Conservation (phyloP, 2,329 filamentous ascomycete genomes). For the Fusarium coffeatum region DNA sequence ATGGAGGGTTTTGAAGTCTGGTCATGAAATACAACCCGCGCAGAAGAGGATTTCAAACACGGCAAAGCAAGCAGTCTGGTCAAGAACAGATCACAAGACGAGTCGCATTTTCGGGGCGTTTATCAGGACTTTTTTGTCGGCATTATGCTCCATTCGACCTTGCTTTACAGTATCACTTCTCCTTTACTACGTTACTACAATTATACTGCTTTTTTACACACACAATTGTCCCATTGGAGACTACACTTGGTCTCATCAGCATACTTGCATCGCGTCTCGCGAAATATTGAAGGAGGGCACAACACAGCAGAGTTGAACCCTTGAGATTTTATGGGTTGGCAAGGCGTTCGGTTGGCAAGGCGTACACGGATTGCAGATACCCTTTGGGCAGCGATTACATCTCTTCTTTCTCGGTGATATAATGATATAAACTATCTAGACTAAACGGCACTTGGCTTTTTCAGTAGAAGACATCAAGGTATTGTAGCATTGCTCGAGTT, state of each 20-base stretch:
- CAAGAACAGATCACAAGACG: constrained; percentile 27
- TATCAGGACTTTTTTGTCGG: constrained; percentile 31
- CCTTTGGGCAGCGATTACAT: constrained; percentile 4
- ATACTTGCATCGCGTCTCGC: constrained; percentile 12
- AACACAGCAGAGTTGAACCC: neutral
- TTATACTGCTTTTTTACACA: constrained; percentile 37
- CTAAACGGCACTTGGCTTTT: neutral
- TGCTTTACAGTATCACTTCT: constrained; percentile 40
- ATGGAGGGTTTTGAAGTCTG: constrained; percentile 9
- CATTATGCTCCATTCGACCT: constrained; percentile 37
- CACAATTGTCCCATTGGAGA: constrained; percentile 19
- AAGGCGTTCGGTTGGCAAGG: constrained; percentile 15
- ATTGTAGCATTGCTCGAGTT: constrained; percentile 2
- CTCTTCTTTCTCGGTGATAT: constrained; percentile 6
- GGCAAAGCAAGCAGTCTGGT: constrained; percentile 30
- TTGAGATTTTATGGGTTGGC: neutral
- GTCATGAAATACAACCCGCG: constrained; percentile 26
- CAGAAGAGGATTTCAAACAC: constrained; percentile 31
- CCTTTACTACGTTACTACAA: constrained; percentile 43
- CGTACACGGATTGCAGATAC: constrained; percentile 16
- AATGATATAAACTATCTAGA: constrained; percentile 18
- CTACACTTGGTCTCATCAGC: constrained; percentile 18
- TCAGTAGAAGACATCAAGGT: neutral
- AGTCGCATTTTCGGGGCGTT: constrained; percentile 42
- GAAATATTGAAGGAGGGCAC: neutral